Evolutionary conservation across 1,284 basidiomycete species (phyloP).

Genomic region (Marasmius sp.): DNA sequence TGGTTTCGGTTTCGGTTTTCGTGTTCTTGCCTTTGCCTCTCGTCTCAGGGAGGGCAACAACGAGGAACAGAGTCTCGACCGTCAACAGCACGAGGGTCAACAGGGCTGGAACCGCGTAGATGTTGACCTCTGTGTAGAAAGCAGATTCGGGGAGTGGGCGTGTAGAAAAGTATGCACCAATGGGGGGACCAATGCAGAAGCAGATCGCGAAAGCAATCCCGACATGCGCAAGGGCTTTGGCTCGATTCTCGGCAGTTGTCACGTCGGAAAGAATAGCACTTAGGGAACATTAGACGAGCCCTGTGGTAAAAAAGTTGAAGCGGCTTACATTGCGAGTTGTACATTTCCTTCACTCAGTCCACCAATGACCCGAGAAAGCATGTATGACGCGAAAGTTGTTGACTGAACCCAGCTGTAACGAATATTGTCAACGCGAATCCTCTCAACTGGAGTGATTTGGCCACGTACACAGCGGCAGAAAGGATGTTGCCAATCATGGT

Average conservation of each 20-base stretch:
- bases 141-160: constrained; percentile 60
- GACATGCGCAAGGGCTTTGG: constrained; percentile 84
- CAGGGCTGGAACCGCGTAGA: constrained; percentile 84
- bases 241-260: constrained; percentile 72
- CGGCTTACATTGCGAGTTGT: constrained; percentile 72
- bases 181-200: constrained; percentile 84
- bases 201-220: constrained; percentile 93
- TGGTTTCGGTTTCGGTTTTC: constrained; percentile 21
- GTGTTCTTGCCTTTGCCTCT: constrained; percentile 42
- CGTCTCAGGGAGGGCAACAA: constrained; percentile 78
- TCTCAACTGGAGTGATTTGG: neutral
- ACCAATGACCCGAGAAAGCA: constrained; percentile 86
- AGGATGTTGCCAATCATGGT: constrained; percentile 92
- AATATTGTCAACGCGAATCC: neutral
- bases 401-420: constrained; percentile 78
- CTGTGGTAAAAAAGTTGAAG: neutral
- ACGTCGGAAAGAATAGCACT: constrained; percentile 88
- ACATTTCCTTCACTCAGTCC: constrained; percentile 89
- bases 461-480: constrained; percentile 75
- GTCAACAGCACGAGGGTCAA: constrained; percentile 73
- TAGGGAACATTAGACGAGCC: neutral
- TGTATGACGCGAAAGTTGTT: constrained; percentile 82
- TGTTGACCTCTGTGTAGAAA: constrained; percentile 71
- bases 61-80: constrained; percentile 71
- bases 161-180: constrained; percentile 81